Percentiles rank a stretch among this genome's conserved stretches.
phyloP scores from a whole-genome alignment of 768 basidiomycete species.

The Macrolepiota albuminosa region DNA sequence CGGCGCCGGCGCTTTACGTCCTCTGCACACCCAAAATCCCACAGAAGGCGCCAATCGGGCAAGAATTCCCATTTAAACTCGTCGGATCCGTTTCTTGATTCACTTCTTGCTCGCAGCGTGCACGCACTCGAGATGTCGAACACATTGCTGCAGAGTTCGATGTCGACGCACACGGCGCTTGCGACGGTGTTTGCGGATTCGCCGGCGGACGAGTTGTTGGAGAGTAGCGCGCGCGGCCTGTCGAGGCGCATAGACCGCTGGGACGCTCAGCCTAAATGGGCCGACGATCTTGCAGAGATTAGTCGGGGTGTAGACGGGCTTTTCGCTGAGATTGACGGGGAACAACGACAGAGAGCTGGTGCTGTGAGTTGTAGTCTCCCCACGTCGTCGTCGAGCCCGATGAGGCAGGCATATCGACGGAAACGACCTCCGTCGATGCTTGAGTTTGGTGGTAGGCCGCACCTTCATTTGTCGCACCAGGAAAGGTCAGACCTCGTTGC shows the following conservation, averaged over 20 bases:
- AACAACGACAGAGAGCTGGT: conserved; percentile 6
- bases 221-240: conserved; percentile 46
- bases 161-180: conserved; percentile 59
- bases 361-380: conserved; percentile 45
- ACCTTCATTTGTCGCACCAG: conserved; percentile 48
- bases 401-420: conserved; percentile 3
- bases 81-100: conserved; percentile 62
- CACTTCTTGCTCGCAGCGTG: conserved; percentile 76
- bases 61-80: conserved; percentile 10
- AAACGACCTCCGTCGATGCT: conserved; percentile 45
- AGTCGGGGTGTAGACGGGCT: conserved; percentile 57
- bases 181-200: conserved; percentile 45
- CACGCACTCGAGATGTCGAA: conserved; percentile 87
- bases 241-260: conserved; percentile 45
- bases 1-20: conserved; percentile 25
- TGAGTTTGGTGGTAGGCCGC: conserved; percentile 32
- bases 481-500: conserved; percentile 53
- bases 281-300: conserved; percentile 64
- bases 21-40: conserved; percentile 11
- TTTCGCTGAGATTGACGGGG: conserved; percentile 29
- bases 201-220: conserved; percentile 40
- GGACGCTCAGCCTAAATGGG: conserved; percentile 52
- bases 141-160: conserved; percentile 67
- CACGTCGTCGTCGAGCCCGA: conserved; percentile 19
- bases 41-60: conserved; percentile 19